Conservation (phyloP, 805 yeast species). For the Metschnikowia baotianmanensis region DNA sequence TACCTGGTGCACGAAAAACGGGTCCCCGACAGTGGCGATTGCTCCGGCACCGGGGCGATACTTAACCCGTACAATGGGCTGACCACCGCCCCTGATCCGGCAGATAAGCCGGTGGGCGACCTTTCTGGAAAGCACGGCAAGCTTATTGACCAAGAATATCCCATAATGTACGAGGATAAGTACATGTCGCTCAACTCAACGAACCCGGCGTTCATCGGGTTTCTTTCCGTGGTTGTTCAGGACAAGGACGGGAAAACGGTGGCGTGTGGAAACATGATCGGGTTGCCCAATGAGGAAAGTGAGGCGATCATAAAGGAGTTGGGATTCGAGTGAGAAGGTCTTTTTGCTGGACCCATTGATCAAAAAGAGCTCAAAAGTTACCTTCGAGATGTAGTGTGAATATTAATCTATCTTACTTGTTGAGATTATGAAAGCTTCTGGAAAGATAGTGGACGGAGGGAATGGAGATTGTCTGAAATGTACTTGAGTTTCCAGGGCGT, state of each 20-base stretch:
- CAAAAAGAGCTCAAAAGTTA: too few relatives aligned
- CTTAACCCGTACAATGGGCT: conserved; percentile 60
- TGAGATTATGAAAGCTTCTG: too few relatives aligned
- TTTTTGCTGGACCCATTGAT: too few relatives aligned
- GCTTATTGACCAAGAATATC: conserved; percentile 66
- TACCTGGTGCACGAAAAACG: conserved; percentile 64
- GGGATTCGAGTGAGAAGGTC: too few relatives aligned
- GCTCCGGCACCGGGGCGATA: conserved; percentile 52
- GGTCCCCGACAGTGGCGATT: conserved; percentile 48
- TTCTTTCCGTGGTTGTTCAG: conserved; percentile 1
- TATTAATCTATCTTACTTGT: too few relatives aligned
- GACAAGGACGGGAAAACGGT: not conserved
- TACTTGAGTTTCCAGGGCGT: too few relatives aligned
- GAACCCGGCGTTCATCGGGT: conserved; percentile 4
- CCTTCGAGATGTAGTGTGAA: too few relatives aligned
- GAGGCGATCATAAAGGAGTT: too few relatives aligned
- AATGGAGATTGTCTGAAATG: too few relatives aligned
- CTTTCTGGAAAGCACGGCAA: conserved; percentile 74
- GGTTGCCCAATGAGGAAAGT: too few relatives aligned
- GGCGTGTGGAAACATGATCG: conserved; percentile 2
- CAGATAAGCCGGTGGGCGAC: conserved; percentile 67
- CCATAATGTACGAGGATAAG: conserved; percentile 58
- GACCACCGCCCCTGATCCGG: conserved; percentile 46
- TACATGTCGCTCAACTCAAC: conserved; percentile 56
- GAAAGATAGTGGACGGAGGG: too few relatives aligned